Conservation (phyloP, 495 filamentous ascomycete genomes). For the Rusavskia elegans region DNA sequence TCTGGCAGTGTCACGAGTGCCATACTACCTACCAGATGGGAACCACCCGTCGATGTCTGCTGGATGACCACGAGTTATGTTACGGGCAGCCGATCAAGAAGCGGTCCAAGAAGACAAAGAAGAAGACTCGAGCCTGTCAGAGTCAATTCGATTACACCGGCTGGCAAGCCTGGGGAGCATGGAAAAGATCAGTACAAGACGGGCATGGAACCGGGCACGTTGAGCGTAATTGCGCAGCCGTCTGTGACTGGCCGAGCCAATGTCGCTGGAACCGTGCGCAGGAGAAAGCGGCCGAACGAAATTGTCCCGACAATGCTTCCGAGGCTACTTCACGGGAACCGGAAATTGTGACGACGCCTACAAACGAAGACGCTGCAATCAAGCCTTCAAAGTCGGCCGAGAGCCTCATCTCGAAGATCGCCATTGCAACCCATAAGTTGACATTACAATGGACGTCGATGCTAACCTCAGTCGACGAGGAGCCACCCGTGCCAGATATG, state of each 20-base stretch:
- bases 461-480: neutral
- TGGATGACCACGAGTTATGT: neutral
- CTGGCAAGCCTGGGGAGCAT: neutral
- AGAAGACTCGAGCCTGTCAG: neutral
- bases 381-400: neutral
- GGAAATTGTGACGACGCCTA: neutral
- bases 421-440: neutral
- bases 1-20: neutral
- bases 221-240: neutral
- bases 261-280: neutral
- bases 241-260: conserved; percentile 1
- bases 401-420: neutral
- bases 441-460: neutral
- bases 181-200: neutral
- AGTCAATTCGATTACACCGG: neutral
- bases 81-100: neutral
- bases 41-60: neutral
- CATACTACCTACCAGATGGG: neutral
- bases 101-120: neutral
- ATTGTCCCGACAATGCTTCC: neutral
- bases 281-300: neutral
- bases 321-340: neutral
- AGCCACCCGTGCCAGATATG: neutral
- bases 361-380: neutral
- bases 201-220: neutral